Evolutionary conservation across 2,329 filamentous ascomycete genomes (phyloP), one percentile per base, ranked within the genome.

Genomic region (Polytolypa hystricis): DNA sequence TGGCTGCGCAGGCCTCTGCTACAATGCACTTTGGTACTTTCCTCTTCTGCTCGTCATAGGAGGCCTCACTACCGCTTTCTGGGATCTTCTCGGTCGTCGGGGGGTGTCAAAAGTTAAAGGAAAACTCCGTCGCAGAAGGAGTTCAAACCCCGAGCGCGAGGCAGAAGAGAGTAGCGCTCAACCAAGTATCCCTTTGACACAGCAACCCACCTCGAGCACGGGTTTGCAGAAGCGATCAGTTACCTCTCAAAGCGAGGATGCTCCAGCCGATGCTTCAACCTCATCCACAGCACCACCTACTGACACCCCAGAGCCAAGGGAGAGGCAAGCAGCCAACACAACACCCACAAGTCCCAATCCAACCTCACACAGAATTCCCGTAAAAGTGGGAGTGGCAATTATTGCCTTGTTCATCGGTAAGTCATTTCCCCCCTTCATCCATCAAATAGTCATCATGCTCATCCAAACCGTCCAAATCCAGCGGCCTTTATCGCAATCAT

Each of bases 11-110:
- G 81, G 80, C 0, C 58, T 85, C 45, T 64, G 81, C 33, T 84
- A 84, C 47, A 83, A 76, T 33, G 73, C 79, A 0, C 57, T 85
- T 0, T 86, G 81, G 81, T 86, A 81, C 45, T 85, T 84, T 30
- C 81, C 81, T 0, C 48, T 74, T 0, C 51, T 85, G 4, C 77
- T 84, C 56, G 46, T 70, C 0, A 44, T 64, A 1, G 72, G 69
- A 0, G 80, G 79, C 0, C 8, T 67, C 1, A 54, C 57, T 0
- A 71, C 74, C 0, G 53, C 75, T 0, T 36, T 71, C 0, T 76
- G 73, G 62, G 79, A 84, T 54, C 61, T 59, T 29, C 62, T 65
- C 28, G 69, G 69, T 58, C 47, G 71, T 5, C 65, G 70, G n/a
- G 51, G 59, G 0, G 52, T 65, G 4, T 50, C 57, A 16, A 58